Base-by-base conservation (phyloP, 106 monocot species). In the Dendrobium catenatum region DNA sequence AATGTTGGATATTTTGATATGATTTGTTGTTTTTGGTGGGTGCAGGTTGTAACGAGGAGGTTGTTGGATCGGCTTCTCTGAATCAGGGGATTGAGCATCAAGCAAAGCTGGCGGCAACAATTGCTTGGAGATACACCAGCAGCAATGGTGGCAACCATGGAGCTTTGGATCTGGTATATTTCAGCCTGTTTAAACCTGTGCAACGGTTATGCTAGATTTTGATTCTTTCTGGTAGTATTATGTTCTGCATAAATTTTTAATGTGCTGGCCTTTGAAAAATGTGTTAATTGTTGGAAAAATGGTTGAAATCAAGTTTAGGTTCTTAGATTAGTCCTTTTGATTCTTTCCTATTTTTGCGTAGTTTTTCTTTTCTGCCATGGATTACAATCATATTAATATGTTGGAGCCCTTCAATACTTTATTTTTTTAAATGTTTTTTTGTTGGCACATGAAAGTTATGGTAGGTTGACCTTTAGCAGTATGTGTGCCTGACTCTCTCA, bases 41-140 rank as follows among this genome's bases (percentile, higher is more conserved):
- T 76, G 47, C 76, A 76, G 76, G 24, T 51, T 37, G 76, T 26
- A 51, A 17, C 47, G 26, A 13, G 27, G 76, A 76, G 76, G 76
- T 51, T 9, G 9, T 18, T 6, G 43, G 40, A 43, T 74, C 74
- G 2, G 9, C 27, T 11, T 76, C 0, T 22, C 24, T 26, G 76
- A 76, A 42, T 48, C 17, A 49, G 74, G 48, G 46, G 49, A 48
- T 49, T 76, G 26, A 49, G 7, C 40, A 27, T 4, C 27, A 51
- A 78, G 85, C 44, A 81, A 93, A 89, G 84, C 85, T 93, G 93
- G 93, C 93, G 82, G 78, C 93, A 0, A 49, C 90, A 87, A 81
- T 93, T 56, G 85, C 90, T 22, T 93, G 93, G 93, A 87, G 89
- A 80, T 93, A 89, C 59, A 37, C 92, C 10, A 54, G 80, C 82